phyloP scores from a whole-genome alignment of 345 rosid species.

The Acer saccharum region DNA sequence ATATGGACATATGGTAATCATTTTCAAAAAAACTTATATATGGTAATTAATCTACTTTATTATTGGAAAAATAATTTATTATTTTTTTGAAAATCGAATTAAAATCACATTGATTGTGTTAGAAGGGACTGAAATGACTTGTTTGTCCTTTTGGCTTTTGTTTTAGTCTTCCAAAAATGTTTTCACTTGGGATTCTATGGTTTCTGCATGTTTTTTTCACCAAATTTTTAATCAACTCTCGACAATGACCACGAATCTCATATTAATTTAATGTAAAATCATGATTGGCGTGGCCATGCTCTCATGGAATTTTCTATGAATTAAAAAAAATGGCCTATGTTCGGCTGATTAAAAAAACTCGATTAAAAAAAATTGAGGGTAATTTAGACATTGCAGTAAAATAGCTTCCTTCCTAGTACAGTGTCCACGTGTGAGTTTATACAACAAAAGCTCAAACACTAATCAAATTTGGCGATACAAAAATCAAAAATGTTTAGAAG shows the following conservation, averaged over 20 bases:
- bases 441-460: neutral
- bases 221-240: neutral
- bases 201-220: neutral
- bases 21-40: no score
- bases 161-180: conserved; percentile 15
- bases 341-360: neutral
- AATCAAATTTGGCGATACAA: neutral
- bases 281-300: neutral
- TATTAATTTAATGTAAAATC: neutral
- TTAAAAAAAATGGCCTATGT: neutral
- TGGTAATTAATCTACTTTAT: neutral
- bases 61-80: neutral
- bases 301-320: neutral
- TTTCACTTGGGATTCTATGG: neutral
- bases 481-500: no score
- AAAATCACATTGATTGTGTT: neutral
- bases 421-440: neutral
- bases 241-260: neutral
- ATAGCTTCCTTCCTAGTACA: neutral
- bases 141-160: conserved; percentile 19
- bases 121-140: conserved; percentile 20
- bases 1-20: no score
- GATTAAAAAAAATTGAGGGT: neutral
- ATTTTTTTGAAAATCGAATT: neutral
- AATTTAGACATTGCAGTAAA: neutral